Evolutionary conservation across 345 rosid species (phyloP), one percentile per base, ranked within the genome.

Genomic region (Triadica sebifera): DNA sequence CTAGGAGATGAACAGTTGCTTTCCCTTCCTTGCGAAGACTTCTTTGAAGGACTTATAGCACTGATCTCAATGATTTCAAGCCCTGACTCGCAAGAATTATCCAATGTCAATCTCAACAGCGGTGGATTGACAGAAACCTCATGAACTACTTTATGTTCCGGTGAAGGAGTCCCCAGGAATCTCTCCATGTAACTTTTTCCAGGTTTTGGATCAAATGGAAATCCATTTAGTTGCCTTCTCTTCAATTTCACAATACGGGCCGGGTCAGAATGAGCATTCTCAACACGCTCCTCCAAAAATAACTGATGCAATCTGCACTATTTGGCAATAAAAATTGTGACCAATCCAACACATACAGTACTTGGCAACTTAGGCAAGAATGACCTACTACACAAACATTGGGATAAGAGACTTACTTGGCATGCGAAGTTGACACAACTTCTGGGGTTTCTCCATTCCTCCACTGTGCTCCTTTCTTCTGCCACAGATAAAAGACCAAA

Each of bases 181-280:
- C 86, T 89, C 85, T 85, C 94, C 98, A 96, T 93, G 86, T 90
- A 96, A 83, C 96, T 91, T 85, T 81, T 91, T 68, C 92, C 93
- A 72, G 91, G 84, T 79, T 83, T 90, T 66, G 86, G 75, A 74
- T 84, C 87, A 69, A 90, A 87, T 56, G 86, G 84, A 77, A 86
- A 91, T 69, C 83, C 90, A 73, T 91, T 89, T 24, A 90, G 82
- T 74, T 88, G 93, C 86, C 98, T 93, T 85, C 88, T 86, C 85
- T 93, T 96, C 82, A 93, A 83, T 84, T 91, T 96, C 87, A 96
- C 94, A 81, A 80, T 81, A 57, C 96, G 89, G 15, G 91, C 84
- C 79, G 99, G 93, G 67, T 93, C 90, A 72, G 81, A 79, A 83
- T 81, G 83, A 79, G 72, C 88, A 88, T 86, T 84, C 85, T 84